These are phyloP conservation scores for Apiospora rasikravindrae DNA, from an alignment of 2,329 filamentous ascomycete genomes.

Conservation along the genomic window DNA sequence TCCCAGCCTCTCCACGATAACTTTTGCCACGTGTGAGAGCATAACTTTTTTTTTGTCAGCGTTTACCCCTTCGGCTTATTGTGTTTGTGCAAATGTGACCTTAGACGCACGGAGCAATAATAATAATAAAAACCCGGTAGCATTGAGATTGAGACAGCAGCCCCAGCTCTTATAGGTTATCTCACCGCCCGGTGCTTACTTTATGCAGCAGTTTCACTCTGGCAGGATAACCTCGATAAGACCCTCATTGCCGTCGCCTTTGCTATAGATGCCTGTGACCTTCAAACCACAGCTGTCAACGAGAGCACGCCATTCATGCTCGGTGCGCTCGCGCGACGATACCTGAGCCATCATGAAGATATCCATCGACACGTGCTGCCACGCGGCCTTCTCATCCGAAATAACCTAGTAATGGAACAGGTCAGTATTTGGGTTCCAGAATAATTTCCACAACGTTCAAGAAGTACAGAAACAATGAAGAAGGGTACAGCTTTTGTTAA, in stretches of 20 bases:
- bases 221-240: conserved; percentile 14
- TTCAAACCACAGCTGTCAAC: conserved; percentile 22
- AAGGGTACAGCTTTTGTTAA: neutral
- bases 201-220: neutral
- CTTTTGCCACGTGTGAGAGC: neutral
- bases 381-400: conserved; percentile 25
- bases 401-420: conserved; percentile 21
- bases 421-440: neutral
- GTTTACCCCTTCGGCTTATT: too few relatives aligned
- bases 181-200: too few relatives aligned
- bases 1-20: neutral
- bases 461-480: neutral
- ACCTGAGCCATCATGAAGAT: conserved; percentile 28
- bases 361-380: conserved; percentile 29
- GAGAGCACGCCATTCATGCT: conserved; percentile 26
- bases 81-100: neutral
- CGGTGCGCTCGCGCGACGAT: conserved; percentile 27
- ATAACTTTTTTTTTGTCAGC: too few relatives aligned
- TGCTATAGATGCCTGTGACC: conserved; percentile 7
- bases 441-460: neutral
- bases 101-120: too few relatives aligned
- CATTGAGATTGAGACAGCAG: too few relatives aligned
- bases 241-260: conserved; percentile 16
- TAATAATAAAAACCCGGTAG: too few relatives aligned
- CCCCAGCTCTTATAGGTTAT: too few relatives aligned